Base-by-base conservation (phyloP, 2,329 filamentous ascomycete genomes). In the Leptographium lundbergii region DNA sequence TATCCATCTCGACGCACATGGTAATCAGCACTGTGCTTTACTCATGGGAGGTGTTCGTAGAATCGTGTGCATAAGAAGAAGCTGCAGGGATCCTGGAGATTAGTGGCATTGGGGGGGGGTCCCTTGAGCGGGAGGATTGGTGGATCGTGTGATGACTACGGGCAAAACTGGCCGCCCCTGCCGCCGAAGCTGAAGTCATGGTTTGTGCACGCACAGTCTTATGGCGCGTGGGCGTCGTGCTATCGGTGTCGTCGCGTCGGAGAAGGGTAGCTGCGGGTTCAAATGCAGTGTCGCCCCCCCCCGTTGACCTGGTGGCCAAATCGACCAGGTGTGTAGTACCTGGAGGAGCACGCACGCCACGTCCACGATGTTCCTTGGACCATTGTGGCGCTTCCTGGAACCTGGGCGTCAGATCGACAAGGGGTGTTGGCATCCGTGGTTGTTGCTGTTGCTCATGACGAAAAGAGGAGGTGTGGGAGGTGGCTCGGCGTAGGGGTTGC, bases 391-490 rank as follows among this genome's bases (percentile, higher is more conserved):
- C 78, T 62, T 87, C 84, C 56, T 79, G 76, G 66, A 85, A 87
- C 55, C 77, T 75, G 0, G 84, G 82, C 0, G 83, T 84, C 48
- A 90, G 76, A 66, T 88, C 87, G 34, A 91, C 72, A 6, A 91
- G 75, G 1, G 87, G 86, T 62, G 82, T 83, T 3, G 77, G 76
- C 65, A 61, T 32, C 2, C 57, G 32, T 25, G 60, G 57, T 6
- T 24, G 56, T 17, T 11, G 54, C 39, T 32, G 48, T 42, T 45
- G 42, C 19, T 45, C 51, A 34, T 9, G 51, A 1, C 36, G 14
- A 6, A 34, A 5, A 2, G 45, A 5, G 3, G 50, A 10, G 7
- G 22, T 50, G 24, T 29, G 50, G 36, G 51, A 27, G 1, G 29
- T 29, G 2, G 57, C 29, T 10, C 57, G 61, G 14, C 53, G 58